A percentile compares a stretch with the other conserved stretches of the same genome.
Conservation (phyloP, 2,329 filamentous ascomycete species). For the Aureobasidium sp. region DNA sequence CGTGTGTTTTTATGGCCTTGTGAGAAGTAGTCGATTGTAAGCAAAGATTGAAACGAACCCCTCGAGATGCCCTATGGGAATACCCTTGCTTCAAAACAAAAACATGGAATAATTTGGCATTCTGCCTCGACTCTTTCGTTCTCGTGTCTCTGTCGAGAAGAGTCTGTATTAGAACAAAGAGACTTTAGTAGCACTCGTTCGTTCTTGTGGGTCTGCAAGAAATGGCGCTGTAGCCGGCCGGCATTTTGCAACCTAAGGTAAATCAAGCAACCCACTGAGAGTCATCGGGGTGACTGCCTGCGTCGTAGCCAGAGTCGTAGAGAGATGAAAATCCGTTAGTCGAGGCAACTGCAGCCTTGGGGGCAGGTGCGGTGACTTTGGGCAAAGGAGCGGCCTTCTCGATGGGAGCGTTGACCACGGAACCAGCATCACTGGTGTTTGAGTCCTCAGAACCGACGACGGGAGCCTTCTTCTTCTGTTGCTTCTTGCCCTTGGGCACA, state of each 20-base stretch:
- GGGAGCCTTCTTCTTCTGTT: constrained; percentile 42
- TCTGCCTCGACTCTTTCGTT: not conserved
- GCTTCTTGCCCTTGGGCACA: constrained; percentile 49
- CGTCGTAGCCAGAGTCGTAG: constrained; percentile 15
- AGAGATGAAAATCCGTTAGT: constrained; percentile 18
- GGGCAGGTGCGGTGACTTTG: constrained; percentile 9
- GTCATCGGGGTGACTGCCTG: constrained; percentile 28
- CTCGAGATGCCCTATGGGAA: constrained; percentile 8
- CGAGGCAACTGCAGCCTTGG: constrained; percentile 5
- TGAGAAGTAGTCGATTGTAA: not conserved
- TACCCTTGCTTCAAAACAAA: not conserved
- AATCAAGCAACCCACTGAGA: constrained; percentile 31
- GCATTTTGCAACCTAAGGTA: not conserved
- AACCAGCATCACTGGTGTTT: constrained; percentile 14
- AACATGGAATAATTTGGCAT: not conserved
- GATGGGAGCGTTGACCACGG: constrained; percentile 11
- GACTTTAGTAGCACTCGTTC: not conserved
- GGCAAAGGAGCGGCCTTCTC: constrained; percentile 13
- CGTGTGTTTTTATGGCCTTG: not conserved
- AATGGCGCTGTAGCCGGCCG: not conserved
- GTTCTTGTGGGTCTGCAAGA: not conserved
- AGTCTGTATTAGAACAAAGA: not conserved
- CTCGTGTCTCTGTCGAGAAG: not conserved
- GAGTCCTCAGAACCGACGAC: not conserved
- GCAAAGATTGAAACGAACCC: not conserved